Base-by-base conservation (phyloP, 2,329 filamentous ascomycete genomes). In the Trichophyton verrucosum region DNA sequence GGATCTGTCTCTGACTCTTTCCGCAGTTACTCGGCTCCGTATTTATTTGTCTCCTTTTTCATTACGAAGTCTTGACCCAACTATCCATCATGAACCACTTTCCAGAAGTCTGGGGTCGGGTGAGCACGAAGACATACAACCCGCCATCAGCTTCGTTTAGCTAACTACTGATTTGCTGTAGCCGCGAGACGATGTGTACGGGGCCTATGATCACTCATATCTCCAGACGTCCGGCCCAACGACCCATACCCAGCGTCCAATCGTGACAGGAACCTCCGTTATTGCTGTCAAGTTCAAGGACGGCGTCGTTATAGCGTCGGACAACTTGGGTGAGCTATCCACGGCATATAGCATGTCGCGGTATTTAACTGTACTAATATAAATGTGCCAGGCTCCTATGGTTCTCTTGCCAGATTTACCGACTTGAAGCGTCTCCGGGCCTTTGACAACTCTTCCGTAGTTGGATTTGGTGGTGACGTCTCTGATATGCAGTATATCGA, bases 401-500 rank as follows among this genome's bases (percentile, higher is more conserved):
- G 94, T 74, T 96, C 94, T 61, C 88, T 92, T 67, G 92, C 94
- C 63, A 90, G 94, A 72, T 99, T 97, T 82, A 91, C 89, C 70
- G 88, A 96, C 75, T 90, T 97, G 73, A 95, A 96, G 79, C 91
- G 94, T 72, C 86, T 99, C 67, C 90, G 90, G 69, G 82, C 85
- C 68, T 97, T 97, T 77, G 89, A 91, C 77, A 81, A 86, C 66
- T 84, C 86, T 66, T 86, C 90, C 33, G 83, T 97, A 63, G 82
- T 99, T 71, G 94, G 94, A 70, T 95, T 97, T 78, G 90, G 91
- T 74, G 94, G 94, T 74, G 94, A 99, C 79, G 87, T 99, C 69
- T 95, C 89, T 66, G 94, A 99, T 80, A 97, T 99, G 94, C 94
- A 99, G 80, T 95, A 95, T 80, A 85, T 99, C 67, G 88, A 96